Evolutionary conservation across 768 basidiomycete species (phyloP), one percentile per base, ranked within the genome.

Genomic region (Exidia glandulosa): DNA sequence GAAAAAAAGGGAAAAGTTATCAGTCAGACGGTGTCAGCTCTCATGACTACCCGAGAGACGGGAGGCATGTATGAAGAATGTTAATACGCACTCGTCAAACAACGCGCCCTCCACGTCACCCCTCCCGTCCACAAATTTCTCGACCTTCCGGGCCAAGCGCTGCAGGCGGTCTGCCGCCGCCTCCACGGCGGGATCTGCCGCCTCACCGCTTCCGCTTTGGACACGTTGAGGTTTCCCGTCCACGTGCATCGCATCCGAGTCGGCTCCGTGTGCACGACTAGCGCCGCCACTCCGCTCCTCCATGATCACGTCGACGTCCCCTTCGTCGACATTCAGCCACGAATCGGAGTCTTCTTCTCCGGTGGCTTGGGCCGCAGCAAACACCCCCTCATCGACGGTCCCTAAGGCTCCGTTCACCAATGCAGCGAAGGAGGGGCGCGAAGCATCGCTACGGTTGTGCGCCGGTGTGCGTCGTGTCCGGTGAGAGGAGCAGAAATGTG

Each of bases 21-120:
- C n/a, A n/a, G n/a, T n/a, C n/a, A n/a, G n/a, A n/a, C n/a, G n/a
- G n/a, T n/a, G n/a, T n/a, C n/a, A n/a, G n/a, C n/a, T n/a, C n/a
- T n/a, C n/a, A n/a, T n/a, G n/a, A n/a, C n/a, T n/a, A n/a, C n/a
- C n/a, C n/a, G n/a, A 33, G 16, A 64, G 57, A 60, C 32, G 41
- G 52, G 3, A 63, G 6, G 13, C 14, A 12, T 54, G 32, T 32
- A 48, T 57, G 13, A 54, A 56, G 29, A 59, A 34, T 59, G 58
- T 55, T 50, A 47, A 14, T 19, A 76, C 88, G 67, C 73, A 98
- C 94, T 97, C 95, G 58, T 86, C 84, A 67, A 99, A 95, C 63
- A 78, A 74, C 0, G 93, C 96, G 3, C 96, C 96, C 63, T 91
- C 87, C 9, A 96, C 62, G 61, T 90, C 87, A 2, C 96, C 96